phyloP scores from a whole-genome alignment of 768 basidiomycete species.

The Xanthoconium stramineum region DNA sequence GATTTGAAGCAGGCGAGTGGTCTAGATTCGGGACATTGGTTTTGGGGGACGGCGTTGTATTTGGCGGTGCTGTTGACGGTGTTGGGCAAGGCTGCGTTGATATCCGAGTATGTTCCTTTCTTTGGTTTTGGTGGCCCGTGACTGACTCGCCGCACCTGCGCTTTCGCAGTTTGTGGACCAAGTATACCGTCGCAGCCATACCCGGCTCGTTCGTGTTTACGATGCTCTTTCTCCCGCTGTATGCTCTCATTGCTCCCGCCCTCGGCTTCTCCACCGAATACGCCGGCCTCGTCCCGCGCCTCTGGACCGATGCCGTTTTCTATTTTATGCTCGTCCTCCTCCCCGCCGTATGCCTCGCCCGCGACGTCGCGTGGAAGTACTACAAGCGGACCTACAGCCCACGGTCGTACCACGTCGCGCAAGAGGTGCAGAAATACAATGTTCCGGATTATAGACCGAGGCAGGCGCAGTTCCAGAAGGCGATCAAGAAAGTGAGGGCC shows the following conservation, averaged over 20 bases:
- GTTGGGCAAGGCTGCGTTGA: conserved; percentile 88
- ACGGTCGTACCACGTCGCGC: conserved; percentile 94
- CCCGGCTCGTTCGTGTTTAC: conserved; percentile 96
- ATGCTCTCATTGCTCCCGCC: conserved; percentile 80
- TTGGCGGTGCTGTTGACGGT: conserved; percentile 91
- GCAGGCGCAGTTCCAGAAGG: conserved; percentile 99
- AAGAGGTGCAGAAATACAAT: conserved; percentile 99
- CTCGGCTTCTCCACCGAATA: conserved; percentile 92
- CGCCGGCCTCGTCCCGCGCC: conserved; percentile 77
- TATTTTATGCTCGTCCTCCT: conserved; percentile 85
- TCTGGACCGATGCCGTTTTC: conserved; percentile 88
- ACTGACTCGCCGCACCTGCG: not conserved
- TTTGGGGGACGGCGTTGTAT: conserved; percentile 98
- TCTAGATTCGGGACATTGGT: conserved; percentile 91
- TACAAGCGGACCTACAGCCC: conserved; percentile 90
- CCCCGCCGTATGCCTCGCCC: conserved; percentile 77
- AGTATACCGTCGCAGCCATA: conserved; percentile 97
- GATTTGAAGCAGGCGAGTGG: conserved; percentile 82
- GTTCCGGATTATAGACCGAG: conserved; percentile 94
- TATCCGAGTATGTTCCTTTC: conserved; percentile 82
- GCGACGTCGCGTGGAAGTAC: conserved; percentile 98
- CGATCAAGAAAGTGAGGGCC: conserved; percentile 99
- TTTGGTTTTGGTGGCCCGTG: not conserved
- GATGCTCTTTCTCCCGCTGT: conserved; percentile 92
- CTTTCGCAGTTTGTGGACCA: conserved; percentile 87